Conservation (phyloP, 2,329 filamentous ascomycete species). For the Bipolaris victoriae region DNA sequence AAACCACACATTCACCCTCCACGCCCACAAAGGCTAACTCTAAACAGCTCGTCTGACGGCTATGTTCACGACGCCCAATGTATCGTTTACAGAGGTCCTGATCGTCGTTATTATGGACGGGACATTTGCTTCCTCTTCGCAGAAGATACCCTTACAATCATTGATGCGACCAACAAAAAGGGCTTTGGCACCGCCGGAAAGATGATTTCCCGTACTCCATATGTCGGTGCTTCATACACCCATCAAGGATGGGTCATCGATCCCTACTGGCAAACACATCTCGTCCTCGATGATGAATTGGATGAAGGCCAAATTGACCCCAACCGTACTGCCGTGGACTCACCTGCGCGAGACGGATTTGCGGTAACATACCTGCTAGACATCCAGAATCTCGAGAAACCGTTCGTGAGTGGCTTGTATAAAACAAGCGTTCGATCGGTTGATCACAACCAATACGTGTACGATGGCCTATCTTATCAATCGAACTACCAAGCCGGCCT, state of each 20-base stretch:
- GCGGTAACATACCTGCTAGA: conserved; percentile 48
- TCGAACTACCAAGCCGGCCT: conserved; percentile 54
- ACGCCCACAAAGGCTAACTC: too few species aligned
- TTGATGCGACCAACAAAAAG: conserved; percentile 61
- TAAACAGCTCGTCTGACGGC: conserved; percentile 54
- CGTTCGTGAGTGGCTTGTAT: too few species aligned
- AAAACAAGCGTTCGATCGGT: too few species aligned
- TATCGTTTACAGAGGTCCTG: too few species aligned
- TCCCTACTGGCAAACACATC: conserved; percentile 43
- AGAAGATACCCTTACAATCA: conserved; percentile 60
- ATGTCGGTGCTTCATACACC: conserved; percentile 62
- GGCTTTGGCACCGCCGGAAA: conserved; percentile 59
- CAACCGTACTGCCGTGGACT: conserved; percentile 31
- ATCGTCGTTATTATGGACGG: too few species aligned
- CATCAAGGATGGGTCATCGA: conserved; percentile 64
- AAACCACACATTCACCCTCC: too few species aligned
- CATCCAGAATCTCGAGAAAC: conserved; percentile 46
- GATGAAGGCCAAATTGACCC: conserved; percentile 46
- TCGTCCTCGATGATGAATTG: conserved; percentile 49
- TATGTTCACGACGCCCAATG: conserved; percentile 68
- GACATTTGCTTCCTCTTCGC: conserved; percentile 66
- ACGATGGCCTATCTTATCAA: conserved; percentile 51
- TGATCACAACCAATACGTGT: conserved; percentile 57
- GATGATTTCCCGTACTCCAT: conserved; percentile 62
- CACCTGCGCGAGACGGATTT: conserved; percentile 42